phyloP scores from a whole-genome alignment of 306 rosid genomes.

The Dalbergia cultrata region DNA sequence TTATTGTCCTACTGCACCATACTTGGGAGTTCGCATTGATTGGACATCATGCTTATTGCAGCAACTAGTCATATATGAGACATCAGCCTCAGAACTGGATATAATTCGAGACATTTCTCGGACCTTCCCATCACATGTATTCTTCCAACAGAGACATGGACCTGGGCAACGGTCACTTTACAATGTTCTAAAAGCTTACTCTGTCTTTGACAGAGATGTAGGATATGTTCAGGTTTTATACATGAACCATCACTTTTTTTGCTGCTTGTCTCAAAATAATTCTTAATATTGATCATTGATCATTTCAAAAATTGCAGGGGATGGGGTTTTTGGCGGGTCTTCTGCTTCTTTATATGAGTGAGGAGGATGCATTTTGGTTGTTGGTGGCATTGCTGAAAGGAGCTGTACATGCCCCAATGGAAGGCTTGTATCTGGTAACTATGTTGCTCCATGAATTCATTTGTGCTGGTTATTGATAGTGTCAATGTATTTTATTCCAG shows the following conservation, averaged over 20 bases:
- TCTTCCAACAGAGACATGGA: slow-evolving; percentile 99
- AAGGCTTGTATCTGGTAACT: slow-evolving; percentile 92
- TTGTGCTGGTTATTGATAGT: slow-evolving; percentile 9
- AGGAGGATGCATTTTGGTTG: slow-evolving; percentile 98
- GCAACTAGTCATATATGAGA: slow-evolving; percentile 99
- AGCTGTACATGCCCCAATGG: slow-evolving; percentile 99
- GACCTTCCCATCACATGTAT: slow-evolving; percentile 95
- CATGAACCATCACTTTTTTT: slow-evolving; percentile 31
- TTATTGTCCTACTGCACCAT: slow-evolving; percentile 3
- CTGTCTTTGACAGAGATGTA: slow-evolving; percentile 94
- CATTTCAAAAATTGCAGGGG: slow-evolving; percentile 72
- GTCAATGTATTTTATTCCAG: slow-evolving; percentile 16
- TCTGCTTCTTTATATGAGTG: slow-evolving; percentile 97
- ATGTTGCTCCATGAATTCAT: not conserved
- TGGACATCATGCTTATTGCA: slow-evolving; percentile 54
- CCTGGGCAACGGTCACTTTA: slow-evolving; percentile 99
- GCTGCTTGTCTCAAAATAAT: slow-evolving; percentile 13
- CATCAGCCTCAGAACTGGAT: slow-evolving; percentile 94
- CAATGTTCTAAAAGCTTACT: slow-evolving; percentile 95
- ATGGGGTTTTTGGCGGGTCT: slow-evolving; percentile 98
- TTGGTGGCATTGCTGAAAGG: slow-evolving; percentile 97
- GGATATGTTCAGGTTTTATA: slow-evolving; percentile 97
- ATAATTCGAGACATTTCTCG: slow-evolving; percentile 98
- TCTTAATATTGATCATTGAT: slow-evolving; percentile 41
- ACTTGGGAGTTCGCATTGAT: slow-evolving; percentile 43